phyloP scores from a whole-genome alignment of 345 rosid species.

The Ailanthus altissimus region DNA sequence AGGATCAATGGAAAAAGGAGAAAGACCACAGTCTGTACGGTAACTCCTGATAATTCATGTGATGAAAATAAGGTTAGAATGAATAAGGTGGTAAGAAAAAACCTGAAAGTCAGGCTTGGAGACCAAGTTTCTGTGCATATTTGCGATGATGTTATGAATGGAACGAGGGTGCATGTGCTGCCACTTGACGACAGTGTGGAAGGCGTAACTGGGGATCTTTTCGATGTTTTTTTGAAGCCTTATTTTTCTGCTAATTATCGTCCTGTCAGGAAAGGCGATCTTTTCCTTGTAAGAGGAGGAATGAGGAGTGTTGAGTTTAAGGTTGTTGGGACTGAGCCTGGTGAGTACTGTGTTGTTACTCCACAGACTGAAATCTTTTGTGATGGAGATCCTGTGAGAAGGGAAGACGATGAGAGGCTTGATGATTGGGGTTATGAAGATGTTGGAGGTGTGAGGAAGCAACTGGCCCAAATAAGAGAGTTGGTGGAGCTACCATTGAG shows the following conservation, averaged over 20 bases:
- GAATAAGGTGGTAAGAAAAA: neutral
- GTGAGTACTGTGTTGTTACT: neutral
- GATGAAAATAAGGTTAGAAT: neutral
- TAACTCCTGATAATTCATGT: neutral
- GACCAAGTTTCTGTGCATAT: neutral
- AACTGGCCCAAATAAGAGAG: neutral
- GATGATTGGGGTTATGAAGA: conserved; percentile 15
- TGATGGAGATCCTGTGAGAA: neutral
- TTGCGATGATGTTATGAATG: neutral
- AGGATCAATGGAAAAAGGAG: neutral
- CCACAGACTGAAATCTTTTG: neutral
- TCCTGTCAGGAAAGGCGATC: conserved; percentile 2
- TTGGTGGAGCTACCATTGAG: conserved; percentile 1
- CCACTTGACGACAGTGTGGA: conserved; percentile 6
- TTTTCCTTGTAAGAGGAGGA: conserved; percentile 7
- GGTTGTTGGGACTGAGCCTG: conserved; percentile 3
- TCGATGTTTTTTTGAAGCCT: neutral
- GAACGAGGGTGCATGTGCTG: neutral
- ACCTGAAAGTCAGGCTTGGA: neutral
- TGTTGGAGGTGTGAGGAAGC: conserved; percentile 2
- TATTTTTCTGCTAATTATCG: neutral
- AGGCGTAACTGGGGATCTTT: neutral
- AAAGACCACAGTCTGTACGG: neutral
- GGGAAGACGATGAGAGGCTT: conserved; percentile 9
- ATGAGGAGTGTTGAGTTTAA: conserved; percentile 17